Evolutionary conservation across 202 grass and related monocot species (phyloP).

Genomic region (Tripidium arundinaceum): DNA sequence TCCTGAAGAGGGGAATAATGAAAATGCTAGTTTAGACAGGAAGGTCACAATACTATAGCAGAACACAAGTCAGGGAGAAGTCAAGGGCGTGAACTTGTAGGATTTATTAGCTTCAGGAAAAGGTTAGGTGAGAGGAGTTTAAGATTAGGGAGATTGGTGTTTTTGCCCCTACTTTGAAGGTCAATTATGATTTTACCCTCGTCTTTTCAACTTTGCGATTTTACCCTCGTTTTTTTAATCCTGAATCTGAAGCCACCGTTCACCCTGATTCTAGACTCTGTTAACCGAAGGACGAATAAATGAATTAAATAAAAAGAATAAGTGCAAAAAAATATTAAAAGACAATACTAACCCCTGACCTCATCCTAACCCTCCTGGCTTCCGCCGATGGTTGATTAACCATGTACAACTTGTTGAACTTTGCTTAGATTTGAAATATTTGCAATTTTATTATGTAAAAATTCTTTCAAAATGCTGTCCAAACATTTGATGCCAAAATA

Average conservation of each 20-base stretch:
- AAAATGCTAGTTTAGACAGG: conserved; percentile 2
- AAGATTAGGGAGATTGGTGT: neutral
- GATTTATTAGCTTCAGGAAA: conserved; percentile 24
- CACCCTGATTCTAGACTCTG: neutral
- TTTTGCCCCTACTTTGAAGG: neutral
- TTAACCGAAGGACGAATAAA: neutral
- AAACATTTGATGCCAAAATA: no score
- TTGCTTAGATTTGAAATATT: no score
- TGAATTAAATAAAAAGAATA: no score
- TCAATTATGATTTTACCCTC: neutral
- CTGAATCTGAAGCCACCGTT: neutral
- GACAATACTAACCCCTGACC: no score
- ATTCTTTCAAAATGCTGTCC: no score
- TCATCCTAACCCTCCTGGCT: no score
- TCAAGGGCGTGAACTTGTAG: neutral
- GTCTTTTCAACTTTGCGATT: no score
- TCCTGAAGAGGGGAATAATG: conserved; percentile 50
- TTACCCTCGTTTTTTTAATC: neutral
- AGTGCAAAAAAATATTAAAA: no score
- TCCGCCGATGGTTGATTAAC: no score
- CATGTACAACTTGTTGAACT: no score
- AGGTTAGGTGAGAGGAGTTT: neutral
- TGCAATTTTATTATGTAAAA: no score
- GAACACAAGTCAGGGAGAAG: neutral
- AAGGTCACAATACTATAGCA: neutral